Evolutionary conservation across 1,139 yeast species (phyloP), one percentile per base, ranked within the genome.

Genomic region (Blastobotrys niveus): DNA sequence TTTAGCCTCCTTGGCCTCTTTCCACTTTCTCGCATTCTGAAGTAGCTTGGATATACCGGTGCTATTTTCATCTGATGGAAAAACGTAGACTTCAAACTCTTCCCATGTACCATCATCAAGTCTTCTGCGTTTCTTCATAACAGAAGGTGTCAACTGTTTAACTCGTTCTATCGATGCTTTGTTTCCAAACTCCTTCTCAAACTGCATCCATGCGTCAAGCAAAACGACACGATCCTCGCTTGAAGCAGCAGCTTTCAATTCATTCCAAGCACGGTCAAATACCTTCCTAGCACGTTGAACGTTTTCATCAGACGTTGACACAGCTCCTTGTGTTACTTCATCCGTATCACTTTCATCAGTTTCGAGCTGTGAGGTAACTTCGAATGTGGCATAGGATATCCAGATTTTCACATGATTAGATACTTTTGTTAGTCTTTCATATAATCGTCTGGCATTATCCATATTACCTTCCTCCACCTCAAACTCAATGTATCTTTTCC

Each of bases 321-420:
- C 6, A 7, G 26, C n/a, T 6, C 15, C n/a, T 12, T 12, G 5
- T 64, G 19, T 73, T 76, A 57, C 50, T 42, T 53, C 62, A 2
- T 51, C 50, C 35, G 77, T 72, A 46, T 73, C 81, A 24, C 74
- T 68, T 15, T 73, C 77, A 21, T 65, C 68, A 10, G 65, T 70
- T 10, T 65, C 70, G 17, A 26, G 7, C 63, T 65, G 17, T 14
- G 35, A 17, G 49, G 46, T 55, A 46, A 43, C 53, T 58, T 87
- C 95, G 59, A 82, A 82, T 51, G 79, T 64, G 2, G 95, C 94
- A 56, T 69, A 73, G 15, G 80, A 71, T 7, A 84, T 73, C 91
- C 94, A 85, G 1, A 71, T 63, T 38, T 69, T 65, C 6, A 77
- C 70, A 29, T 64, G 61, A 14, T 52, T 50, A 8, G 68, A 63